Base-by-base conservation (phyloP, 163 green algal species). In the Picocystis sp. region DNA sequence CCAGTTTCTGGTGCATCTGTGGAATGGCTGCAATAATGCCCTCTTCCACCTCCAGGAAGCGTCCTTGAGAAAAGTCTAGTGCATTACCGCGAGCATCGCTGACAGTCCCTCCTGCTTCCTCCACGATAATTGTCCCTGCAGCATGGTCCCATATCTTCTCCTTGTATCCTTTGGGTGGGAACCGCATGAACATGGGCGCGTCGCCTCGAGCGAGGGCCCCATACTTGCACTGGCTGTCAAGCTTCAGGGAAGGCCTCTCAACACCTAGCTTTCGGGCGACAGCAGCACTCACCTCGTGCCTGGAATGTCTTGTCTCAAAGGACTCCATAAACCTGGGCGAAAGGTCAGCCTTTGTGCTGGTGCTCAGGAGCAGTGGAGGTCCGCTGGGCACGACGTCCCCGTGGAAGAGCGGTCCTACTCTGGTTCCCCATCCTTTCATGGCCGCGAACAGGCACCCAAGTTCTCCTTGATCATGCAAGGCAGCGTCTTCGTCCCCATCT, bases 151-250 rank as follows among this genome's bases (percentile, higher is more conserved):
- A 54, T 33, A 54, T 54, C 47, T 35, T 47, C 24, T 57, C 24
- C 45, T 47, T 64, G 34, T 34, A 66, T 14, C 23, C 63, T 57
- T 58, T 50, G 15, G 51, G 34, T 12, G 57, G 63, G 43, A 52
- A 67, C 29, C 45, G 22, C 59, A 46, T 61, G 55, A 57, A 67
- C 63, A 14, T 44, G 49, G 14, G 56, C 52, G 13, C 85, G 55
- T 87, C 82, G 21, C 82, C 84, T 1, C 87, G 63, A 0, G 80
- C 72, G 52, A 90, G 70, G 22, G 73, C 72, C 8, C 73, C 87
- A 57, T 97, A 97, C 71, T 97, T 97, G 46, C 80, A 82, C 69
- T 95, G 86, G 68, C 74, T 89, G 71, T 97, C 88, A 51, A 96
- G 80, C 29, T 77, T 68, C 14, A 94, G 65, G 0, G 83, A 72